Evolutionary conservation across 164 flowering plant genomes (phyloP).

Genomic region (Annona squamosa): DNA sequence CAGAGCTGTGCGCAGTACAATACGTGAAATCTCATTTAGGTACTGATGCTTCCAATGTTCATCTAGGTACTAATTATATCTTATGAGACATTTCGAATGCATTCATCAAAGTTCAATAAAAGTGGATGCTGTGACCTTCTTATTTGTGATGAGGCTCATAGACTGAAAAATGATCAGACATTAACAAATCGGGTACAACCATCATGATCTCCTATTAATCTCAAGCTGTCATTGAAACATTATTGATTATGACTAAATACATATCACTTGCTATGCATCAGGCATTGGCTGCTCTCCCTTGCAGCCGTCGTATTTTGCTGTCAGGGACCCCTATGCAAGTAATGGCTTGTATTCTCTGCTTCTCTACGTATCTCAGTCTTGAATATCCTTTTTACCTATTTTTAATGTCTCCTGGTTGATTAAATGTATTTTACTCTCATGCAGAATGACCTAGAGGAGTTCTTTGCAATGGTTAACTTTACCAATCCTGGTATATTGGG

Average conservation of each 20-base stretch:
- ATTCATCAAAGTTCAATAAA: conserved; percentile 68
- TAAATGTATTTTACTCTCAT: background rate
- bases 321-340: conserved; percentile 99
- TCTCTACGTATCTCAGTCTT: conserved; percentile 3
- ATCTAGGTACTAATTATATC: conserved; percentile 86
- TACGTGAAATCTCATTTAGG: background rate
- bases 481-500: conserved; percentile 95
- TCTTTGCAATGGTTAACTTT: conserved; percentile 97
- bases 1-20: background rate
- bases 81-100: conserved; percentile 97
- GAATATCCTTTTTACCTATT: background rate
- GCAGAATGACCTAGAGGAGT: conserved; percentile 98
- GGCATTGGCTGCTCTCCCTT: conserved; percentile 90
- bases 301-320: conserved; percentile 77
- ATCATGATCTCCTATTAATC: background rate
- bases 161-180: conserved; percentile 96
- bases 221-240: background rate
- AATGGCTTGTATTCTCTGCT: conserved; percentile 7
- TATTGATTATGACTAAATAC: background rate
- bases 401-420: background rate
- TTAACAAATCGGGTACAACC: conserved; percentile 74
- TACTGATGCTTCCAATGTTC: conserved; percentile 17
- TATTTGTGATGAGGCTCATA: conserved; percentile 97
- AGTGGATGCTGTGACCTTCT: conserved; percentile 89
- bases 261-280: conserved; percentile 21